A percentile compares a stretch with the other conserved stretches of the same genome.
phyloP scores from a whole-genome alignment of 257 asterid species.

The Verbena officinalis region DNA sequence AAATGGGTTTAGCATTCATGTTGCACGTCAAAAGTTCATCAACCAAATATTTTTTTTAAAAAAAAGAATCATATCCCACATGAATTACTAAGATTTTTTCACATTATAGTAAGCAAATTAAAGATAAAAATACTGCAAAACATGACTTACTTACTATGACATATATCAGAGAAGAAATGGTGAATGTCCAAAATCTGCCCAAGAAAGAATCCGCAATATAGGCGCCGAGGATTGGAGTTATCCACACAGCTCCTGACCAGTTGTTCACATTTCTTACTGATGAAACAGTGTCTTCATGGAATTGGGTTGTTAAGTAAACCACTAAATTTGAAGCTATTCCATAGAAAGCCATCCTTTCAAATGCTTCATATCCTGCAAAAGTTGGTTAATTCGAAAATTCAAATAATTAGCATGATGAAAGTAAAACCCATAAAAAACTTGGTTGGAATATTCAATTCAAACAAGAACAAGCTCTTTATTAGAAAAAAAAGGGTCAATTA shows the following conservation, averaged over 20 bases:
- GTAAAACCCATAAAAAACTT: no score
- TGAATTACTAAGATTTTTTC: neutral
- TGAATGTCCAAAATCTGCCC: conserved; percentile 95
- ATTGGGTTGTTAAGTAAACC: conserved; percentile 79
- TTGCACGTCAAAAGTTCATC: conserved; percentile 27
- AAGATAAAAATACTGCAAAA: no score
- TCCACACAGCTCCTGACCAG: conserved; percentile 94
- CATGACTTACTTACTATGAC: conserved; percentile 58
- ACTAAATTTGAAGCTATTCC: conserved; percentile 91
- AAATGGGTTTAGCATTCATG: conserved; percentile 28
- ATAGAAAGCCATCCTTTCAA: conserved; percentile 91
- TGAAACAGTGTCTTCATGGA: conserved; percentile 80
- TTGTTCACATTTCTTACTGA: conserved; percentile 83
- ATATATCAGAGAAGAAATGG: conserved; percentile 73
- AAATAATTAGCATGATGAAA: no score
- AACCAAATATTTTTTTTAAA: neutral
- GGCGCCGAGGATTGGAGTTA: conserved; percentile 87
- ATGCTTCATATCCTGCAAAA: conserved; percentile 71
- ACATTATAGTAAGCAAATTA: neutral
- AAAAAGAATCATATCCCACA: conserved; percentile 16
- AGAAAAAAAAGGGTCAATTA: no score
- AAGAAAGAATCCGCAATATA: conserved; percentile 80
- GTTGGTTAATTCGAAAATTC: no score
- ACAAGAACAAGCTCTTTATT: no score
- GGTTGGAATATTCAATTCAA: no score